Percentiles rank a stretch among this genome's conserved stretches.
These are phyloP conservation scores for Exophiala mesophila DNA, from an alignment of 2,329 filamentous ascomycete genomes.

Conservation along the genomic window DNA sequence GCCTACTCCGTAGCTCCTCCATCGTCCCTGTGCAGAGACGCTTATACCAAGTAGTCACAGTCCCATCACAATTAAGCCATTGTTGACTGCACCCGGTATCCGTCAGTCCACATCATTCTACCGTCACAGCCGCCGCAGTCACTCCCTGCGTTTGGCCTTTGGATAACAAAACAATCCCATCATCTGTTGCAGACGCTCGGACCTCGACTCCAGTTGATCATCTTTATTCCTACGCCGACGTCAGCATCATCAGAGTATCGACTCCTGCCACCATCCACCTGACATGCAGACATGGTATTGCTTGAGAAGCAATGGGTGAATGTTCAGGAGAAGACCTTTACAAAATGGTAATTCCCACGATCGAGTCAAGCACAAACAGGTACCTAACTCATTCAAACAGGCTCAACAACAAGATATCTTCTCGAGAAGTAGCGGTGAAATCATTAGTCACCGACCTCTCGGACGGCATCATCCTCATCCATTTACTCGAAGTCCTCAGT, in stretches of 20 bases:
- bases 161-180: too few species aligned
- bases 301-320: conserved; percentile 61
- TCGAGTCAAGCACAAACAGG: too few species aligned
- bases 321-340: conserved; percentile 98
- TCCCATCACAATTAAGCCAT: background rate
- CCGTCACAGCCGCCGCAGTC: background rate
- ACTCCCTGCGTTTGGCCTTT: too few species aligned
- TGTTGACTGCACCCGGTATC: background rate
- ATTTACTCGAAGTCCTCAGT: conserved; percentile 93
- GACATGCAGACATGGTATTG: conserved; percentile 38
- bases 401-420: conserved; percentile 92
- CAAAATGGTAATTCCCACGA: conserved; percentile 68
- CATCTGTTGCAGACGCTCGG: too few species aligned
- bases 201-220: too few species aligned
- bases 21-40: background rate
- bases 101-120: background rate
- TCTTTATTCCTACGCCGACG: too few species aligned
- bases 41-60: background rate
- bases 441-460: conserved; percentile 86
- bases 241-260: too few species aligned
- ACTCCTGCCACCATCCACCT: conserved; percentile 6
- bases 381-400: too few species aligned
- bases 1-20: too few species aligned
- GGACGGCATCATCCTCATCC: conserved; percentile 92
- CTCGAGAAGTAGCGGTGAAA: conserved; percentile 71